phyloP scores from a whole-genome alignment of 208 protist genomes.

The Paratrypanosoma confusum region DNA sequence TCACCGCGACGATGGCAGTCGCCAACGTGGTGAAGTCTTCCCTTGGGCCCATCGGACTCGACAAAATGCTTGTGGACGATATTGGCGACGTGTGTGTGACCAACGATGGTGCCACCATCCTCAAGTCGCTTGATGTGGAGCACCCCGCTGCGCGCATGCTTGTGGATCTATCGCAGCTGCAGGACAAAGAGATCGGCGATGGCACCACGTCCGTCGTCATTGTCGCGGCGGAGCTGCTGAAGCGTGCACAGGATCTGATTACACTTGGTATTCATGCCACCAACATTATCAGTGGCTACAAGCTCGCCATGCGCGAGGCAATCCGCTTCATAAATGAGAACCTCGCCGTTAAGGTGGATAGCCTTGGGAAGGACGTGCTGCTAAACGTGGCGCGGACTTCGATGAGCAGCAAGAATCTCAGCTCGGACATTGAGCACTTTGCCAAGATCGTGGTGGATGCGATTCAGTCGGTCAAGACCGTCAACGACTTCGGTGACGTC shows the following conservation, averaged over 20 bases:
- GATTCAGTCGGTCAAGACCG: constrained; percentile 82
- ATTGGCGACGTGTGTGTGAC: constrained; percentile 99
- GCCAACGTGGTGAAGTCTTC: constrained; percentile 99
- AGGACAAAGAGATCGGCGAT: constrained; percentile 99
- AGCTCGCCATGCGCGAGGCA: constrained; percentile 93
- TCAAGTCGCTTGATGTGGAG: constrained; percentile 89
- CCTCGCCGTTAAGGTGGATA: constrained; percentile 69
- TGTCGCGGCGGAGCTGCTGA: constrained; percentile 98
- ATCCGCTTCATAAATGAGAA: constrained; percentile 94
- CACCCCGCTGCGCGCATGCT: constrained; percentile 95
- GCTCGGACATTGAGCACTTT: constrained; percentile 95
- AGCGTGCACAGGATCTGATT: constrained; percentile 96
- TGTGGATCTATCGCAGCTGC: constrained; percentile 97
- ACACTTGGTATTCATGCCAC: constrained; percentile 97
- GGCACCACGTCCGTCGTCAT: constrained; percentile 99
- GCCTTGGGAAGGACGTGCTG: constrained; percentile 91
- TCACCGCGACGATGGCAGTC: constrained; percentile 95
- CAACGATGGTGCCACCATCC: constrained; percentile 99
- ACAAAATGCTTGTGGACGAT: constrained; percentile 99
- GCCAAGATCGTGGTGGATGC: constrained; percentile 93
- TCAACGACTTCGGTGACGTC: constrained; percentile 86
- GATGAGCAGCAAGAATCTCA: constrained; percentile 99
- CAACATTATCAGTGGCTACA: constrained; percentile 98
- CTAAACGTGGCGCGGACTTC: constrained; percentile 98
- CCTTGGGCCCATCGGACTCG: constrained; percentile 98